Percentiles rank a stretch among this genome's conserved stretches.
Evolutionary conservation across 78 protist genomes (phyloP).

Genomic region (Dictyostelium citrinum): DNA sequence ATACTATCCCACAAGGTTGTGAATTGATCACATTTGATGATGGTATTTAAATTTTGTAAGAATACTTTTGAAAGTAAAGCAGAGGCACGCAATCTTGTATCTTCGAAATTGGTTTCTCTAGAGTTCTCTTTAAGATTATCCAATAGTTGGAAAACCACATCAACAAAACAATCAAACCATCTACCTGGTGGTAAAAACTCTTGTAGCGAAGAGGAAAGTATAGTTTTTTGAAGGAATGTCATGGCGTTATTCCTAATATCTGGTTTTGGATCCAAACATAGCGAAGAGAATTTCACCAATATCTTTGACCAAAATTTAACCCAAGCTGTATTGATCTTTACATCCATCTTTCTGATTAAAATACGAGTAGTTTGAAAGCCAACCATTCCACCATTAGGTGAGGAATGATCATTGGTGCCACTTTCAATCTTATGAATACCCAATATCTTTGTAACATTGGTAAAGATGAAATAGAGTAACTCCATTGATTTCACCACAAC

Average conservation of each 20-base stretch:
- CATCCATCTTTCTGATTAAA: slow-evolving; percentile 15
- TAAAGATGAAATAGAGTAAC: slow-evolving; percentile 16
- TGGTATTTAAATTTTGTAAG: slow-evolving; percentile 54
- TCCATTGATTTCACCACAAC: slow-evolving; percentile 57
- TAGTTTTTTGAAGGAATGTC: slow-evolving; percentile 43
- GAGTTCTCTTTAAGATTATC: slow-evolving; percentile 9
- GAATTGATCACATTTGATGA: slow-evolving; percentile 13
- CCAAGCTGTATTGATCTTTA: slow-evolving; percentile 8
- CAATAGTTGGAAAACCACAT: slow-evolving; percentile 66
- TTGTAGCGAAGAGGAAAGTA: slow-evolving; percentile 12
- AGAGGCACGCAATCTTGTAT: slow-evolving; percentile 71
- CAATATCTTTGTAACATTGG: not conserved
- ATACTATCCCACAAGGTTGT: slow-evolving; percentile 48
- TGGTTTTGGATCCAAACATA: slow-evolving; percentile 24
- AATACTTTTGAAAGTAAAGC: slow-evolving; percentile 73
- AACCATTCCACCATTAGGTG: not conserved
- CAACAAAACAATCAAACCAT: slow-evolving; percentile 48
- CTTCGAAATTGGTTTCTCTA: slow-evolving; percentile 43
- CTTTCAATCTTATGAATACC: not conserved
- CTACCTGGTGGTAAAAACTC: slow-evolving; percentile 16
- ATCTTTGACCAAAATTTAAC: slow-evolving; percentile 29
- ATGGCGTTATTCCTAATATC: slow-evolving; percentile 51
- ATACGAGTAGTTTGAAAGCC: not conserved
- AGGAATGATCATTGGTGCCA: not conserved
- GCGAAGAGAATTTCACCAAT: not conserved